Evolutionary conservation across 139 green algal species (phyloP).

Genomic region (Asterochloris sp.): DNA sequence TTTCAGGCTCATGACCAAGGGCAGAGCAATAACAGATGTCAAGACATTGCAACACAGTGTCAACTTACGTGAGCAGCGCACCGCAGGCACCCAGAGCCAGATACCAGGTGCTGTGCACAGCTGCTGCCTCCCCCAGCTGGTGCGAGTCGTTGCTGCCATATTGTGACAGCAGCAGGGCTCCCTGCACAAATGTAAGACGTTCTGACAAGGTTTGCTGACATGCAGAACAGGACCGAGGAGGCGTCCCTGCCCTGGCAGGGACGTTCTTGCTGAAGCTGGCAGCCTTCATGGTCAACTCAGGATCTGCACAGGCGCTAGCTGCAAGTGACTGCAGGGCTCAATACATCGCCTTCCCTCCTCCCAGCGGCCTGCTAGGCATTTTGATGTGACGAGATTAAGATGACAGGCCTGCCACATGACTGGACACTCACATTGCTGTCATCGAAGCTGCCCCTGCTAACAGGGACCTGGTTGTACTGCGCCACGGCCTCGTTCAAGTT

Average conservation of each 20-base stretch:
- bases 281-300: too few relatives aligned
- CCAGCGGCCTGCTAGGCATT: too few relatives aligned
- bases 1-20: too few relatives aligned
- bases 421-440: slow-evolving; percentile 28
- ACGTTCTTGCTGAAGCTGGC: too few relatives aligned
- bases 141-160: slow-evolving; percentile 14
- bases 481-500: slow-evolving; percentile 35
- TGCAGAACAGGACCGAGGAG: too few relatives aligned
- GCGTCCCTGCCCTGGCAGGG: too few relatives aligned
- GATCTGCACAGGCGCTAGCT: too few relatives aligned
- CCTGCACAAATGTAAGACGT: neutral
- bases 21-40: too few relatives aligned
- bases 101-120: slow-evolving; percentile 33
- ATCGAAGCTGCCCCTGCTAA: slow-evolving; percentile 34
- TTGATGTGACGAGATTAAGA: neutral
- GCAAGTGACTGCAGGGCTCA: too few relatives aligned
- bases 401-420: neutral
- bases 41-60: too few relatives aligned
- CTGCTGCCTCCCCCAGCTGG: slow-evolving; percentile 6
- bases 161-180: slow-evolving; percentile 5
- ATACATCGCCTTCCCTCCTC: too few relatives aligned
- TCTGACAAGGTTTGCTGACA: too few relatives aligned
- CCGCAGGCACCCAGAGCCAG: slow-evolving; percentile 60
- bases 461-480: slow-evolving; percentile 18
- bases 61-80: slow-evolving; percentile 44